Conservation (phyloP, 345 rosid species). For the Acer yangbiense region DNA sequence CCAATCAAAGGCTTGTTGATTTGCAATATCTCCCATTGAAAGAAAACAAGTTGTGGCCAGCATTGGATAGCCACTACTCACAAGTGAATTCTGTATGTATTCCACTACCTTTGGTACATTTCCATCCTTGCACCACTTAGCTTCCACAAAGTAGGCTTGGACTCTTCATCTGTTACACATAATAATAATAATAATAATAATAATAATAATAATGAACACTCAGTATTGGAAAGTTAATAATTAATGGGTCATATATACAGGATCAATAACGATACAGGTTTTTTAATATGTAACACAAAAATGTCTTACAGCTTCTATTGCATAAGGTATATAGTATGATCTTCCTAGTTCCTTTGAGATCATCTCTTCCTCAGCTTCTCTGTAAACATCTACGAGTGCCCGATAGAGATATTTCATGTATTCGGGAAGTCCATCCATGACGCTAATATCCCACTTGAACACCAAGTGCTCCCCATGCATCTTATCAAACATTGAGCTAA, state of each 20-base stretch:
- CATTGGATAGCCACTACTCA: conserved; percentile 12
- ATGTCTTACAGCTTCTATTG: background rate
- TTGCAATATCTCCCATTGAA: conserved; percentile 8
- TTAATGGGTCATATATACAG: too few relatives aligned
- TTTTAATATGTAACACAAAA: background rate
- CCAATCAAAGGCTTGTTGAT: conserved; percentile 26
- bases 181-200: too few relatives aligned
- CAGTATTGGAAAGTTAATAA: too few relatives aligned
- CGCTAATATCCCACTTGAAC: too few relatives aligned
- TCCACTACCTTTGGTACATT: conserved; percentile 32
- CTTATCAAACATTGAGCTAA: too few relatives aligned
- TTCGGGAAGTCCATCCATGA: too few relatives aligned
- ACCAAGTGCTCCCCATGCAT: too few relatives aligned
- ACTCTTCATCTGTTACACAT: background rate
- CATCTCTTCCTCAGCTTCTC: conserved; percentile 11
- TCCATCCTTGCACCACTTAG: conserved; percentile 27
- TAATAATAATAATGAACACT: too few relatives aligned
- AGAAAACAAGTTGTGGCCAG: conserved; percentile 11
- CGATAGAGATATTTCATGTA: too few relatives aligned
- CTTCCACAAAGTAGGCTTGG: conserved; percentile 27
- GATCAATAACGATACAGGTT: too few relatives aligned
- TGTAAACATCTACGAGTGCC: too few relatives aligned
- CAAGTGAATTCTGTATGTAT: conserved; percentile 26
- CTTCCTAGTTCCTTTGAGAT: conserved; percentile 5
- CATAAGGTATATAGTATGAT: background rate